Percentiles rank a stretch among this genome's conserved stretches.
These are phyloP conservation scores for Triangularia setosa DNA, from an alignment of 2,329 filamentous ascomycete genomes.

Conservation along the genomic window DNA sequence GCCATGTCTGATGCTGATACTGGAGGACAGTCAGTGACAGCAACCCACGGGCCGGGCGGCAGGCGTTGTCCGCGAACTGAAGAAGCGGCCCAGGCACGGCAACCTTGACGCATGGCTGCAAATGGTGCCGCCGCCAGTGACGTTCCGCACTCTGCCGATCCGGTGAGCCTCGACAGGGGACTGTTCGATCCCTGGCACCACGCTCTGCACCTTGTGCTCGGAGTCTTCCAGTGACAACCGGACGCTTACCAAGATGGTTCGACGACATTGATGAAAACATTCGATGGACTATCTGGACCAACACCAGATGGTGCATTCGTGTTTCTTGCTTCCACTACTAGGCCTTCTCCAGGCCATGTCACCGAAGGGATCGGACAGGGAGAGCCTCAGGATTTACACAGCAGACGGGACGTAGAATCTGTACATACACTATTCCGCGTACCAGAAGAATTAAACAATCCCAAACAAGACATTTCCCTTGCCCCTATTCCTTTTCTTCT, in stretches of 20 bases:
- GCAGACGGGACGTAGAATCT: not conserved
- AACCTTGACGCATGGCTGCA: constrained; percentile 21
- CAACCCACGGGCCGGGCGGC: not conserved
- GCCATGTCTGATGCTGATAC: not conserved
- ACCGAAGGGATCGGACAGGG: not conserved
- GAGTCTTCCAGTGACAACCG: constrained; percentile 7
- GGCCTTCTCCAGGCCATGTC: not conserved
- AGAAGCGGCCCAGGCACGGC: not conserved
- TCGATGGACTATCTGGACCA: constrained; percentile 23
- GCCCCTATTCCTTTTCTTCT: not conserved
- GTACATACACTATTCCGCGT: not conserved
- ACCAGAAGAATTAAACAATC: not conserved
- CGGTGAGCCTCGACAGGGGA: constrained; percentile 22
- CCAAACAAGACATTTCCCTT: not conserved
- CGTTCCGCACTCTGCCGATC: constrained; percentile 23
- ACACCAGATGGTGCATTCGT: not conserved
- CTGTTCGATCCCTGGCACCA: constrained; percentile 31
- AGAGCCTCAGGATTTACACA: not conserved
- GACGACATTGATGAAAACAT: constrained; percentile 28
- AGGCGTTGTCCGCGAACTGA: not conserved
- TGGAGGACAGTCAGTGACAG: not conserved
- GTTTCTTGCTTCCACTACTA: not conserved
- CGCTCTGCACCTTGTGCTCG: constrained; percentile 4
- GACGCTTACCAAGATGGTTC: constrained; percentile 27
- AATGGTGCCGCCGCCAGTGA: constrained; percentile 11